These are phyloP conservation scores for Isoetes taiwanensis DNA, from an alignment of 75 land plant genomes.

Conservation along the genomic window DNA sequence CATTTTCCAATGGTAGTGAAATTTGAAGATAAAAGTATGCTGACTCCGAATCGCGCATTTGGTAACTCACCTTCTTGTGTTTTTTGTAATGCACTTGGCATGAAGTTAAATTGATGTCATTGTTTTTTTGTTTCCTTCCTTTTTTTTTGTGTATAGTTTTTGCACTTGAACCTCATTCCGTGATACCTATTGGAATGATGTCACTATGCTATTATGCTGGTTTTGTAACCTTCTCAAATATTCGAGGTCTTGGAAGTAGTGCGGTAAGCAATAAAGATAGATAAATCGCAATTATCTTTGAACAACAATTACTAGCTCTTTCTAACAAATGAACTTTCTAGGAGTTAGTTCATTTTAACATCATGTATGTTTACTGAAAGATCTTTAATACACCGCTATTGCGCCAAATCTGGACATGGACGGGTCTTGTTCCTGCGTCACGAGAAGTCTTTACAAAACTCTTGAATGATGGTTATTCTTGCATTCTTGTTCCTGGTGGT, in stretches of 20 bases:
- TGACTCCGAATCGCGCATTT: background rate
- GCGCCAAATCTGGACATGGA: slow-evolving; percentile 1
- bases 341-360: too few species aligned
- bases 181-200: background rate
- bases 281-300: too few species aligned
- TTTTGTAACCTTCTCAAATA: background rate
- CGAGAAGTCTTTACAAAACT: background rate
- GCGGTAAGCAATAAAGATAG: too few species aligned
- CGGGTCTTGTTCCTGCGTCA: slow-evolving; percentile 6
- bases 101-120: background rate
- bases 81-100: background rate
- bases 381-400: background rate
- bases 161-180: background rate
- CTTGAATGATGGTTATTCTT: slow-evolving; percentile 1
- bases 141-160: slow-evolving; percentile 3
- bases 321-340: too few species aligned
- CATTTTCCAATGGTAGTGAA: background rate
- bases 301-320: too few species aligned
- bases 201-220: slow-evolving; percentile 1
- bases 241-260: background rate
- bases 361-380: too few species aligned
- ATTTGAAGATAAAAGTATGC: background rate
- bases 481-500: slow-evolving; percentile 4
- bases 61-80: background rate
- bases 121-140: too few species aligned